Conservation (phyloP, 345 rosid genomes). For the Viola odorata region DNA sequence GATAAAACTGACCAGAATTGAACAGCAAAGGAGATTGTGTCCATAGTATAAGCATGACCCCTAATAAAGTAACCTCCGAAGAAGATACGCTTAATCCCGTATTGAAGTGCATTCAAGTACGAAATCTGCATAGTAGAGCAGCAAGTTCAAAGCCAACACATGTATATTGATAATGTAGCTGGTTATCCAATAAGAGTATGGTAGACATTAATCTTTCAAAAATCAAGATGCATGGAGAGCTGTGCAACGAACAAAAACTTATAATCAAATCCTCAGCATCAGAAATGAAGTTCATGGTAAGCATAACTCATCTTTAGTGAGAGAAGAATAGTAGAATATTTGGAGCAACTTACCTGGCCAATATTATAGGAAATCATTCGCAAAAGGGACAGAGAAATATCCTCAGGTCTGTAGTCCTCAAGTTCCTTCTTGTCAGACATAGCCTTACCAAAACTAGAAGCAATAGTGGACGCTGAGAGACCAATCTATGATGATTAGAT, state of each 20-base stretch:
- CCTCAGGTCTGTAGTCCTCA: constrained; percentile 89
- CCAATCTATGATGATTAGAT: constrained; percentile 52
- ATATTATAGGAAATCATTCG: constrained; percentile 98
- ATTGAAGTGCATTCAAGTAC: constrained; percentile 87
- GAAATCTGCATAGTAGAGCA: constrained; percentile 53
- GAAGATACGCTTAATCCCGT: constrained; percentile 89
- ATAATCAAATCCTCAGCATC: neutral
- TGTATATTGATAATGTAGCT: neutral
- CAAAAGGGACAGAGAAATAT: constrained; percentile 89
- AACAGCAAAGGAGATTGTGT: constrained; percentile 97
- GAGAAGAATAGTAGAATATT: neutral
- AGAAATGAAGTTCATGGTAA: neutral
- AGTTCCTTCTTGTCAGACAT: constrained; percentile 92
- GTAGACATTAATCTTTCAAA: constrained; percentile 2
- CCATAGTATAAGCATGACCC: constrained; percentile 99
- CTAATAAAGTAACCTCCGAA: constrained; percentile 97
- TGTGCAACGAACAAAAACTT: neutral
- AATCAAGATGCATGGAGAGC: constrained; percentile 6
- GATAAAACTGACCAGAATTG: constrained; percentile 66
- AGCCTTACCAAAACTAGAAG: constrained; percentile 97
- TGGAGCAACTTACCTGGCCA: constrained; percentile 64
- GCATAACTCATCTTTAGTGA: neutral
- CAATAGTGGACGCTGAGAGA: constrained; percentile 96
- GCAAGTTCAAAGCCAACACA: constrained; percentile 15
- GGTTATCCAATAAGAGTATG: neutral